Conservation (phyloP, 257 asterid genomes). For the Solanum gracilifrons region DNA sequence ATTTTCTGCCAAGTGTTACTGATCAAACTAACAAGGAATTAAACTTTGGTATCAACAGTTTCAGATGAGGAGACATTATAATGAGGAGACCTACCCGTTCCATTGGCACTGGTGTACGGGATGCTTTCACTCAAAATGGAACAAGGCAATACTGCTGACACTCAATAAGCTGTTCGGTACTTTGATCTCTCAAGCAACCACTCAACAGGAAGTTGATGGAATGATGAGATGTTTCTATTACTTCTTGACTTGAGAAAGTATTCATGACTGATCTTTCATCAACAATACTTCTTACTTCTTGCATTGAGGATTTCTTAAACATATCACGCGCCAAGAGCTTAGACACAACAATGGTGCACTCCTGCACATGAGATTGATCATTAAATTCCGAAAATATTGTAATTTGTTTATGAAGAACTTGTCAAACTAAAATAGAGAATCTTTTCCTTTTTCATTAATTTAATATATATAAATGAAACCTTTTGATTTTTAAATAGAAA, state of each 20-base stretch:
- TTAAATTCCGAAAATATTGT: not conserved
- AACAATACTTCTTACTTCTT: not conserved
- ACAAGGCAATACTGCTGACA: not conserved
- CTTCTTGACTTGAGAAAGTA: not conserved
- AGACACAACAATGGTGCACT: not conserved
- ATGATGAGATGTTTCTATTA: not conserved
- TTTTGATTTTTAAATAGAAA: not conserved
- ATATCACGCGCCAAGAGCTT: not conserved
- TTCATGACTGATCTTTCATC: not conserved
- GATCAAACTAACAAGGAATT: not conserved
- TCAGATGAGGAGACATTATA: not conserved
- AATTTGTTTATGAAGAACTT: not conserved
- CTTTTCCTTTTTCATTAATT: not conserved
- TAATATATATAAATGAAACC: not conserved
- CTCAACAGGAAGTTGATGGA: not conserved
- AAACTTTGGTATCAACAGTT: not conserved
- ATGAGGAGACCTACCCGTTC: not conserved
- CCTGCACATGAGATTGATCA: not conserved
- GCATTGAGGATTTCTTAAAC: not conserved
- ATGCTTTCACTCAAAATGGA: not conserved
- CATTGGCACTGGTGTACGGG: not conserved
- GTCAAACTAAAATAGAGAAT: not conserved
- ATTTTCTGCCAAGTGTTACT: not conserved
- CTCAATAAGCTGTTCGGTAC: not conserved
- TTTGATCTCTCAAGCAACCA: not conserved